These are phyloP conservation scores for Saccharomyces kudriavzevii DNA, from an alignment of 805 yeast species.

Conservation along the genomic window DNA sequence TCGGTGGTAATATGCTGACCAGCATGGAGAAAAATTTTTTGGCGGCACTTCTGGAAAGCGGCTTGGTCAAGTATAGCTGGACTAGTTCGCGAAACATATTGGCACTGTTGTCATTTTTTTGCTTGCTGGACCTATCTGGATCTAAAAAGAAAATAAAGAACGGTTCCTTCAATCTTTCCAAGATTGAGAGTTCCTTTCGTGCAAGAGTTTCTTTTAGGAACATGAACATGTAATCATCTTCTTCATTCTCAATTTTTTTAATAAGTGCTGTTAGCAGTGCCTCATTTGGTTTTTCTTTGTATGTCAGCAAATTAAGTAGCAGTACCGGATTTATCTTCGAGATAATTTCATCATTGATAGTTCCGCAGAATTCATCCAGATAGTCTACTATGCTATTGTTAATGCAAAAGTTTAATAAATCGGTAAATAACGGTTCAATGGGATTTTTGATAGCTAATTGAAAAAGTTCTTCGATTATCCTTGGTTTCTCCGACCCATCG, in stretches of 20 bases:
- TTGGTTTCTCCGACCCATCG: background rate
- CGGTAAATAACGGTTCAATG: background rate
- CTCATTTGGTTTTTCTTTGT: background rate
- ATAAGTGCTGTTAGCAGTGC: background rate
- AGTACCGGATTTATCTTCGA: background rate
- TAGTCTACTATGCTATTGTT: background rate
- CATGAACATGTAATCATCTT: background rate
- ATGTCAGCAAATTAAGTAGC: background rate
- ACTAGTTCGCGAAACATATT: background rate
- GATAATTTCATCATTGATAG: background rate
- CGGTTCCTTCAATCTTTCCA: background rate
- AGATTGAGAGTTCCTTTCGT: background rate
- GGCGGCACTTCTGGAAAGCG: background rate
- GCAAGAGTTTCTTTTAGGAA: background rate
- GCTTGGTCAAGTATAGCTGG: background rate
- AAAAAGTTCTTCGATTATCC: background rate
- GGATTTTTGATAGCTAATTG: background rate
- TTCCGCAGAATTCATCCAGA: background rate
- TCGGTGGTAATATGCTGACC: background rate
- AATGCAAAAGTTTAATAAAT: background rate
- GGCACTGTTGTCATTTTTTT: background rate
- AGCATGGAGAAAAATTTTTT: background rate
- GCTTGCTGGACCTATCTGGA: background rate
- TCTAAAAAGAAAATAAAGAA: background rate
- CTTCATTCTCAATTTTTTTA: background rate